Conservation (phyloP, 2,329 filamentous ascomycete genomes). For the Colletotrichum navitas region DNA sequence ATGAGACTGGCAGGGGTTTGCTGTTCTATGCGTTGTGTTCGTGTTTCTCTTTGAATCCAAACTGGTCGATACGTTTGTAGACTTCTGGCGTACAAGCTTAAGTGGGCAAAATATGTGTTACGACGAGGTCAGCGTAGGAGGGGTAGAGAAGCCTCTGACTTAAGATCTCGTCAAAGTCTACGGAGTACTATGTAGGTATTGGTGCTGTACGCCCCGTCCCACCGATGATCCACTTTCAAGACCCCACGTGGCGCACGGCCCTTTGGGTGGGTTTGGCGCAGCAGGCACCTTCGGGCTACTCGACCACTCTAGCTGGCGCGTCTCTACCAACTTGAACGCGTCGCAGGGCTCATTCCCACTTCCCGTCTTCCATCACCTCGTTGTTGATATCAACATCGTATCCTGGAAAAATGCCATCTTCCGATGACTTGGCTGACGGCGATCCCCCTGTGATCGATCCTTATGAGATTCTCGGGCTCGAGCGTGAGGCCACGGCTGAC, state of each 20-base stretch:
- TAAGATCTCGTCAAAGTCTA: neutral
- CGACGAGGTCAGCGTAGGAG: neutral
- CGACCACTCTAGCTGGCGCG: slow-evolving; percentile 42
- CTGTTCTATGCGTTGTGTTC: neutral
- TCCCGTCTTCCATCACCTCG: slow-evolving; percentile 10
- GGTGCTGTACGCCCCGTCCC: slow-evolving; percentile 10
- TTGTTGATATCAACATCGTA: slow-evolving; percentile 8
- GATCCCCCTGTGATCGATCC: slow-evolving; percentile 77
- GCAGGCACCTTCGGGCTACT: neutral
- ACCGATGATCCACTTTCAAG: neutral
- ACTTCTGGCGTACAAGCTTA: neutral
- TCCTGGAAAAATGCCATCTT: slow-evolving; percentile 37
- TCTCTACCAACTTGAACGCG: slow-evolving; percentile 32
- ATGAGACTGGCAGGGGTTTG: too few relatives aligned
- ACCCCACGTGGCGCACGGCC: neutral
- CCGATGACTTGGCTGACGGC: slow-evolving; percentile 66
- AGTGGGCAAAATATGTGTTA: neutral
- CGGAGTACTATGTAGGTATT: neutral
- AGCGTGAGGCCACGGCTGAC: slow-evolving; percentile 77
- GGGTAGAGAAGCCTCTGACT: slow-evolving; percentile 7
- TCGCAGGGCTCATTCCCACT: slow-evolving; percentile 20
- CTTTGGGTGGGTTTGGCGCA: neutral
- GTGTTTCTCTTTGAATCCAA: neutral
- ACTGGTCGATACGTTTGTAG: too few relatives aligned
- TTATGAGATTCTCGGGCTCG: slow-evolving; percentile 82